A percentile compares a stretch with the other conserved stretches of the same genome.
Evolutionary conservation across 805 yeast genomes (phyloP).

Genomic region (Saccharomycopsis sp.): DNA sequence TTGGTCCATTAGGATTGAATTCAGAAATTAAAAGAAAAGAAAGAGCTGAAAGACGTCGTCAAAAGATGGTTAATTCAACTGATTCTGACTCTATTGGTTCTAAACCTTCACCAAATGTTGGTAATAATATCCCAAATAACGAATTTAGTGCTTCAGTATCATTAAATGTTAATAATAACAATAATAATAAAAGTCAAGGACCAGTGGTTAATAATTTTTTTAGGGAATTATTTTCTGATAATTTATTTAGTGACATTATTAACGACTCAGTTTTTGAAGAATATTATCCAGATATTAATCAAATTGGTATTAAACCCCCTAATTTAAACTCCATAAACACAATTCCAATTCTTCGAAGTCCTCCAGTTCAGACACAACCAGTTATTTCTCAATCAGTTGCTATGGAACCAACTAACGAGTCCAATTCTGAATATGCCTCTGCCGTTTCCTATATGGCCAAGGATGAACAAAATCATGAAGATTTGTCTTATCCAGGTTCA

Average conservation of each 20-base stretch:
- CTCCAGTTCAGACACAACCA: not conserved
- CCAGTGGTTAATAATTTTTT: slow-evolving; percentile 5
- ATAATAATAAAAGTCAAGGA: not conserved
- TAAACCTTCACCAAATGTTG: not conserved
- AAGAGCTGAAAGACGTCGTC: not conserved
- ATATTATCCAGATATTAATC: not conserved
- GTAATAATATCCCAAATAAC: not conserved
- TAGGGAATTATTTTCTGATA: slow-evolving; percentile 11
- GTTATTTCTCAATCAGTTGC: too few species aligned
- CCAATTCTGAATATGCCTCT: not conserved
- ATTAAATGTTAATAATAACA: not conserved
- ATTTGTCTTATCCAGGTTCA: not conserved
- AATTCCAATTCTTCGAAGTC: not conserved
- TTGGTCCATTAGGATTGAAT: slow-evolving; percentile 14
- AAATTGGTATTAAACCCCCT: too few species aligned
- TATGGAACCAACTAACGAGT: not conserved
- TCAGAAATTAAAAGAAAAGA: slow-evolving; percentile 5
- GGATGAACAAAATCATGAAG: not conserved
- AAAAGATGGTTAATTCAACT: not conserved
- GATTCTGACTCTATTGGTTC: not conserved
- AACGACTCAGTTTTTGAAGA: slow-evolving; percentile 1
- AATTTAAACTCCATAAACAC: too few species aligned
- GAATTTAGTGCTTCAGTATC: not conserved
- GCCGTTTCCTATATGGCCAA: too few species aligned
- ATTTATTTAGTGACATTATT: slow-evolving; percentile 11